A percentile compares a stretch with the other conserved stretches of the same genome.
These are phyloP conservation scores for Trichoderma pleuroti DNA, from an alignment of 2,329 filamentous ascomycete genomes.

Conservation along the genomic window DNA sequence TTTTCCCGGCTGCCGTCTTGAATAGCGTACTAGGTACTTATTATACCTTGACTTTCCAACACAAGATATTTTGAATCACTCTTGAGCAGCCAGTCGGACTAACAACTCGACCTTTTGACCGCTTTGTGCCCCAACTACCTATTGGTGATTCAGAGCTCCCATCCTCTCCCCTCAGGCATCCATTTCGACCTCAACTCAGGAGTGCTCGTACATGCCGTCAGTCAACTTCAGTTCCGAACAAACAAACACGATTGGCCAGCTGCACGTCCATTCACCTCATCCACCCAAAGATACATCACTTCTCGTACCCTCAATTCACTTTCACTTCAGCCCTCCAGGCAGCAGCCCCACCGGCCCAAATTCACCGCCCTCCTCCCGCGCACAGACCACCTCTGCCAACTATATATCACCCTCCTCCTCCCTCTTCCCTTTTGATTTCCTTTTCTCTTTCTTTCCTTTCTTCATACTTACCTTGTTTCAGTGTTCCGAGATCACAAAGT, in stretches of 20 bases:
- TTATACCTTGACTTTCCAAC: no score
- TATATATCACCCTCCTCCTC: slow-evolving; percentile 12
- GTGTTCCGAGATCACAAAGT: slow-evolving; percentile 42
- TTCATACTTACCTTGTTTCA: slow-evolving; percentile 52
- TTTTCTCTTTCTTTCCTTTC: slow-evolving; percentile 34
- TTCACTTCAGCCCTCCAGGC: slow-evolving; percentile 2
- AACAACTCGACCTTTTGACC: not conserved
- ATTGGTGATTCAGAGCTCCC: not conserved
- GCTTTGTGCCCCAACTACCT: no score
- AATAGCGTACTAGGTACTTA: no score
- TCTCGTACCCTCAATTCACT: not conserved
- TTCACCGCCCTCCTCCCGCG: slow-evolving; percentile 18
- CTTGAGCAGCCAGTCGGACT: not conserved
- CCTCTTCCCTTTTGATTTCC: not conserved
- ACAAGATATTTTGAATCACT: no score
- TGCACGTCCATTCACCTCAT: not conserved
- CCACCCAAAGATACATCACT: not conserved
- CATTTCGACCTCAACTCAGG: not conserved
- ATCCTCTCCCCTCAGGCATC: not conserved
- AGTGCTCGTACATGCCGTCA: no score
- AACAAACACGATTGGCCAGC: not conserved
- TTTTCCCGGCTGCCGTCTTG: no score
- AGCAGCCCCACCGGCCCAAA: not conserved
- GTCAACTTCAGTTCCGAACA: no score
- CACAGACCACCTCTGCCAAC: slow-evolving; percentile 9